Conservation (phyloP, 179 eudicot genomes). For the Heliamphora pulchella region DNA sequence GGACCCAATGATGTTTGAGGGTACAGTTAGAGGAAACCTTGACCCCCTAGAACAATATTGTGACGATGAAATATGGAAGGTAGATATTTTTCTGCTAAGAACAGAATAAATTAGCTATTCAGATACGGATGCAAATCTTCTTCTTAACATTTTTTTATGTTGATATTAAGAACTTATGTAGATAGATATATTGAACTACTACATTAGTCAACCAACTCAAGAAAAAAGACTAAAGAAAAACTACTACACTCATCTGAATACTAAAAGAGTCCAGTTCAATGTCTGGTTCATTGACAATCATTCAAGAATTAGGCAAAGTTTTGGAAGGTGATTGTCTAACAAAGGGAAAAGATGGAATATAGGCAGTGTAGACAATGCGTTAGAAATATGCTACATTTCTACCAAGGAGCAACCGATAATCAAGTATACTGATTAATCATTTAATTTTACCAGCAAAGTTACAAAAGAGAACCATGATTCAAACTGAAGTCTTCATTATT, state of each 20-base stretch:
- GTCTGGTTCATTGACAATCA: not conserved
- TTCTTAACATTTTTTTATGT: not conserved
- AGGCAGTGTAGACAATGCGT: not conserved
- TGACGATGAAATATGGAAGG: conserved; percentile 79
- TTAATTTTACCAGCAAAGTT: not conserved
- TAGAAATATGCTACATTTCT: not conserved
- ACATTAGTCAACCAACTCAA: not conserved
- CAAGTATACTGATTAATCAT: not conserved
- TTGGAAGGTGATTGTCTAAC: not conserved
- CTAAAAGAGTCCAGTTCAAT: not conserved
- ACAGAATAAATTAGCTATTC: not conserved
- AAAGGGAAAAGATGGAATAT: not conserved
- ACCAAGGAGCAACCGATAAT: not conserved
- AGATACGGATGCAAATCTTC: not conserved
- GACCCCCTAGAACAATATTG: conserved; percentile 67
- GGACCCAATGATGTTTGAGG: conserved; percentile 89
- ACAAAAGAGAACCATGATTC: not conserved
- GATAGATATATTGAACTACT: not conserved
- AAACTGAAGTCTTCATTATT: not conserved
- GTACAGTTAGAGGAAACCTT: conserved; percentile 75
- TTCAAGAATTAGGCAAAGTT: not conserved
- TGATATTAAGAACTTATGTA: not conserved
- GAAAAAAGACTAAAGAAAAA: not conserved
- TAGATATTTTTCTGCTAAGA: conserved; percentile 17
- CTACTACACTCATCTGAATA: not conserved